phyloP scores from a whole-genome alignment of 352 stramenopile genomes.

The Phytophthora aleatoria region DNA sequence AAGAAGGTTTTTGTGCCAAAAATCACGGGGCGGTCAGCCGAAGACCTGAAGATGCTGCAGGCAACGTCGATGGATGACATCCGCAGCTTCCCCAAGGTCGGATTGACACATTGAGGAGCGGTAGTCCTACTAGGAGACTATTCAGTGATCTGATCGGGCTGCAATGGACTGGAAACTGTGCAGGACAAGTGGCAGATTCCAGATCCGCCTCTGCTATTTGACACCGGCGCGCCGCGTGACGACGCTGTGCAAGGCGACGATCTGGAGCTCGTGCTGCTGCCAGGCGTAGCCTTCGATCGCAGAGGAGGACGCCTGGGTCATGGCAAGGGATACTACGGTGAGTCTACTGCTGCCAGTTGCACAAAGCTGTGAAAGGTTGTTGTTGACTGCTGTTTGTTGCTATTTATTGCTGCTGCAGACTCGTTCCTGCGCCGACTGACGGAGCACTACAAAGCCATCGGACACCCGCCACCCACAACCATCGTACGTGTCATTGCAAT shows the following conservation, averaged over 20 bases:
- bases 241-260: conserved; percentile 55
- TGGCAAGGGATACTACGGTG: conserved; percentile 90
- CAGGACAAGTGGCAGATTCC: conserved; percentile 91
- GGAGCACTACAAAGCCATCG: conserved; percentile 47
- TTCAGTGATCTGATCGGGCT: conserved; percentile 24
- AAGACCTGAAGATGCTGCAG: conserved; percentile 84
- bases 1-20: conserved; percentile 92
- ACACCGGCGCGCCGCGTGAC: conserved; percentile 32
- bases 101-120: not conserved
- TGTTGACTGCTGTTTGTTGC: conserved; percentile 10
- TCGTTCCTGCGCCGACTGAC: conserved; percentile 71
- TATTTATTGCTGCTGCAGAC: conserved; percentile 41
- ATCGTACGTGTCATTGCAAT: conserved; percentile 52
- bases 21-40: conserved; percentile 62
- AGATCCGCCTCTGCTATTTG: conserved; percentile 55
- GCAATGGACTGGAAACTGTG: conserved; percentile 13
- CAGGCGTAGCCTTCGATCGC: conserved; percentile 83
- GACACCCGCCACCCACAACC: conserved; percentile 47
- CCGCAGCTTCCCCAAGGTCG: conserved; percentile 79
- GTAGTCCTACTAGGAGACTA: conserved; percentile 1
- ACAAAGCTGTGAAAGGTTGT: conserved; percentile 1
- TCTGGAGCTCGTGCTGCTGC: conserved; percentile 82
- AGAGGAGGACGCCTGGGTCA: conserved; percentile 81
- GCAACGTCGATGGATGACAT: conserved; percentile 69
- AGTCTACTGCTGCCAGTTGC: conserved; percentile 1